Conservation (phyloP, 768 basidiomycete genomes). For the Leccinum rimulosum region DNA sequence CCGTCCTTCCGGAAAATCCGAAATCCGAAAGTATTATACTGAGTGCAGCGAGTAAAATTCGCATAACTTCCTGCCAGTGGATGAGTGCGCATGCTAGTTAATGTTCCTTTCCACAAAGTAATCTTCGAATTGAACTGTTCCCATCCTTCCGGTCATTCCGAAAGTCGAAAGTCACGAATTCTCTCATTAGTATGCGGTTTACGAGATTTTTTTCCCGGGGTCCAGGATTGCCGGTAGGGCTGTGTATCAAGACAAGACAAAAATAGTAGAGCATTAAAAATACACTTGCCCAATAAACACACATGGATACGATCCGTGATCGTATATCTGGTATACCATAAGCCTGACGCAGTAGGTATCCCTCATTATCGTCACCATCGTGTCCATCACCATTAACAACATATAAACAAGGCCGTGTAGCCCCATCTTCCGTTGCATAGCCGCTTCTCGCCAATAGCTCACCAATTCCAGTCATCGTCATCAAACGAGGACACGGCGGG, state of each 20-base stretch:
- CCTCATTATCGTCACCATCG: not conserved
- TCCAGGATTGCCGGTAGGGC: no score
- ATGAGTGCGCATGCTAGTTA: no score
- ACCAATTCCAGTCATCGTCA: conserved; percentile 66
- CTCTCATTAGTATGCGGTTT: no score
- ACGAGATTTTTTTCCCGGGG: no score
- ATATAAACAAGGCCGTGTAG: not conserved
- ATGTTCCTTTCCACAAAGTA: no score
- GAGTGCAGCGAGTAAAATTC: no score
- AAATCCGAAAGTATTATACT: no score
- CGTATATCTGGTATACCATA: not conserved
- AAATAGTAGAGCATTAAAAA: not conserved
- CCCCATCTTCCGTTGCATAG: not conserved
- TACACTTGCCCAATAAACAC: not conserved
- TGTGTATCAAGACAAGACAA: not conserved
- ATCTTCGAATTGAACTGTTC: no score
- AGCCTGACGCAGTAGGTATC: not conserved
- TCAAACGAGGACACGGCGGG: conserved; percentile 22
- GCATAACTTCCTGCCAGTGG: no score
- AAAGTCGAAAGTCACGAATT: no score
- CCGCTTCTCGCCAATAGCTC: not conserved
- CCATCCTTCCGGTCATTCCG: no score
- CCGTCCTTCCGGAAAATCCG: no score
- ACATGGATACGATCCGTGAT: not conserved
- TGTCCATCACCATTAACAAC: not conserved